A percentile compares a stretch with the other conserved stretches of the same genome.
phyloP scores from a whole-genome alignment of 495 filamentous ascomycete species.

The Daldinia grandis region DNA sequence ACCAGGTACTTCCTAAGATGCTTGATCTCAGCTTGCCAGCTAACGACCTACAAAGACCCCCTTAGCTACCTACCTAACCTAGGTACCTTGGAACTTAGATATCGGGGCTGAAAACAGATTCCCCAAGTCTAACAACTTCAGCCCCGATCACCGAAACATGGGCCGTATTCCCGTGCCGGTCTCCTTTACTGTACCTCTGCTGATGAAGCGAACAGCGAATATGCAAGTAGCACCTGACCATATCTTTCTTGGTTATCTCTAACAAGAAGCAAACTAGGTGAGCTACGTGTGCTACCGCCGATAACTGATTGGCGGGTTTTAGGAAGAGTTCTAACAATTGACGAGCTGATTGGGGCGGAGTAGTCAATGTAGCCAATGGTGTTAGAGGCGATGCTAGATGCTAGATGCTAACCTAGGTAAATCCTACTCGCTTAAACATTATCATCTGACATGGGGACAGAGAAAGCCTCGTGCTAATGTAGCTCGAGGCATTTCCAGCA shows the following conservation, averaged over 20 bases:
- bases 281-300: slow-evolving; percentile 13
- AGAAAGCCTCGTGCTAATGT: slow-evolving; percentile 33
- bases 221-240: slow-evolving; percentile 4
- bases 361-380: slow-evolving; percentile 22
- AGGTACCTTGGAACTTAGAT: neutral
- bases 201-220: neutral
- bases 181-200: neutral
- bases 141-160: slow-evolving; percentile 37
- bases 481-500: slow-evolving; percentile 25
- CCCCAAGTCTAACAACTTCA: slow-evolving; percentile 17
- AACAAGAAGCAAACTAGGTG: neutral
- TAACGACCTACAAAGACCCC: neutral
- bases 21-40: slow-evolving; percentile 11
- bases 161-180: slow-evolving; percentile 6
- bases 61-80: neutral
- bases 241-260: slow-evolving; percentile 1
- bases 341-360: slow-evolving; percentile 16
- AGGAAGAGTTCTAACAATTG: neutral
- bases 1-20: neutral
- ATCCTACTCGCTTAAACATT: slow-evolving; percentile 25
- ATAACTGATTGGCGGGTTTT: slow-evolving; percentile 25
- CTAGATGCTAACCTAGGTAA: no score
- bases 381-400: slow-evolving; percentile 3
- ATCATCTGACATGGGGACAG: neutral
- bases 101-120: slow-evolving; percentile 25